Evolutionary conservation across 345 rosid species (phyloP).

Genomic region (Physaria fendleri): DNA sequence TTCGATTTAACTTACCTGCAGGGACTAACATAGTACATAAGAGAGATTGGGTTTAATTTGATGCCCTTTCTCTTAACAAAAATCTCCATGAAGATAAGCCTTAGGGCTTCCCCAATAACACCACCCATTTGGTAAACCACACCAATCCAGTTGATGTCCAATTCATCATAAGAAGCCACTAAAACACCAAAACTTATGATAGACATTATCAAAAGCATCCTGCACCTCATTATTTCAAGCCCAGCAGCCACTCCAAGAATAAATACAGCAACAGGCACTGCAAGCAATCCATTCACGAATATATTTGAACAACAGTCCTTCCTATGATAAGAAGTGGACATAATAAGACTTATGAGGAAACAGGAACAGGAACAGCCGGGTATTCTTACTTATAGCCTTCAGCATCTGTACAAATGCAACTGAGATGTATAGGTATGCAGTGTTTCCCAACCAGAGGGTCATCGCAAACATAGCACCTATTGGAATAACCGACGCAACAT

Average conservation of each 20-base stretch:
- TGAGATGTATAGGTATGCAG: conserved; percentile 92
- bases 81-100: conserved; percentile 90
- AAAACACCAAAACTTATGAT: conserved; percentile 92
- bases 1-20: conserved; percentile 59
- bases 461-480: conserved; percentile 96
- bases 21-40: conserved; percentile 96
- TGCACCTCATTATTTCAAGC: conserved; percentile 89
- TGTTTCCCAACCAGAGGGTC: conserved; percentile 99
- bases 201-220: conserved; percentile 93
- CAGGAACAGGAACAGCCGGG: not conserved
- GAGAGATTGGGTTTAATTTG: conserved; percentile 79
- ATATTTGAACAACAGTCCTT: not conserved
- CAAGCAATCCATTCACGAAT: conserved; percentile 33
- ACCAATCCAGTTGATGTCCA: conserved; percentile 91
- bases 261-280: conserved; percentile 99
- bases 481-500: conserved; percentile 75
- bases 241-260: conserved; percentile 92
- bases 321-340: not conserved
- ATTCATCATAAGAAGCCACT: conserved; percentile 92
- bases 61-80: conserved; percentile 92
- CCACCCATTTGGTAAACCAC: conserved; percentile 99
- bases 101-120: conserved; percentile 86
- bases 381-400: conserved; percentile 91
- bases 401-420: conserved; percentile 97
- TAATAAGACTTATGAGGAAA: not conserved